phyloP scores from a whole-genome alignment of 1,284 basidiomycete genomes.

The Tremellales sp. region DNA sequence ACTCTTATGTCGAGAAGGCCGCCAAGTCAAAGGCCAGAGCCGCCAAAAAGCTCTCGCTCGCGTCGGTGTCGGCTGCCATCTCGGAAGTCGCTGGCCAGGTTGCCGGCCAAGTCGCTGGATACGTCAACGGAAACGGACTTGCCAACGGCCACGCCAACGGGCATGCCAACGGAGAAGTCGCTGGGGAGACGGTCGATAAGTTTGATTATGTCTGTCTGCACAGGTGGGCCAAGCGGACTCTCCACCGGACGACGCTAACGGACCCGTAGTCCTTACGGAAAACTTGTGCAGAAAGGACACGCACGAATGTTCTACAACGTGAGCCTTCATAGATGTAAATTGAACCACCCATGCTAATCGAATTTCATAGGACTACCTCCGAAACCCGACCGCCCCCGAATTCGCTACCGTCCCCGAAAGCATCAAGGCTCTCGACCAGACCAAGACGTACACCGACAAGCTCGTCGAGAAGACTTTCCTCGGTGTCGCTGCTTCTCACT shows the following conservation, averaged over 20 bases:
- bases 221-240: conserved; percentile 50
- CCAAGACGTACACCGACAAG: conserved; percentile 84
- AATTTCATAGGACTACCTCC: conserved; percentile 69
- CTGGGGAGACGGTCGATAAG: conserved; percentile 60
- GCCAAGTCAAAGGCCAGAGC: conserved; percentile 54
- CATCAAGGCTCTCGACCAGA: conserved; percentile 63
- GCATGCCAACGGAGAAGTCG: conserved; percentile 33
- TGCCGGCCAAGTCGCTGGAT: conserved; percentile 22
- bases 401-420: conserved; percentile 72
- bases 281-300: conserved; percentile 96
- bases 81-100: conserved; percentile 23
- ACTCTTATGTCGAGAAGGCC: conserved; percentile 78
- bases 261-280: conserved; percentile 72
- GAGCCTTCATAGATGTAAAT: conserved; percentile 6
- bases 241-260: neutral
- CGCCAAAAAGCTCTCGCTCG: conserved; percentile 43
- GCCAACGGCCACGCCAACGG: conserved; percentile 34
- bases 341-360: conserved; percentile 1
- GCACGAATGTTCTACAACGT: conserved; percentile 66
- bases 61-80: conserved; percentile 28
- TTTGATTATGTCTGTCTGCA: conserved; percentile 92
- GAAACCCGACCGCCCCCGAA: conserved; percentile 65
- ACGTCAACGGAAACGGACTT: conserved; percentile 32
- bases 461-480: conserved; percentile 92
- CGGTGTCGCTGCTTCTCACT: conserved; percentile 64